These are phyloP conservation scores for Pseudopyrenochaeta lycopersici DNA, from an alignment of 2,329 filamentous ascomycete species.

Conservation along the genomic window DNA sequence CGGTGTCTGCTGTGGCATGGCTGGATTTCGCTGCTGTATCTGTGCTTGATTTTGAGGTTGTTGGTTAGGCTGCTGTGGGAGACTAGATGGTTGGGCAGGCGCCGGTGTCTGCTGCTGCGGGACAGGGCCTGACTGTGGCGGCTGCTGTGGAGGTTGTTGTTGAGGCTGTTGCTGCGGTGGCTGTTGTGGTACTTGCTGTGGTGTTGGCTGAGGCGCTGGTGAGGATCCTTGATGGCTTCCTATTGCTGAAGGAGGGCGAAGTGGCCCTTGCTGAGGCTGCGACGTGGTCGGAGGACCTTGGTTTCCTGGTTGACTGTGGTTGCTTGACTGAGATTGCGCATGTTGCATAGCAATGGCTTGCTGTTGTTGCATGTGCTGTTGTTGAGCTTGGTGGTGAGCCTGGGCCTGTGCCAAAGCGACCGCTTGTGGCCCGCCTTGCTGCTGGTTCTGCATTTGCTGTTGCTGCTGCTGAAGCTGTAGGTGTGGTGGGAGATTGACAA, in stretches of 20 bases:
- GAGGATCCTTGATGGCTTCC: constrained; percentile 50
- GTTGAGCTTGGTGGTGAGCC: constrained; percentile 36
- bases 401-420: constrained; percentile 59
- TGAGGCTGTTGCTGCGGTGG: constrained; percentile 49
- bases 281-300: constrained; percentile 47
- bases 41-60: constrained; percentile 40
- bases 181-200: constrained; percentile 49
- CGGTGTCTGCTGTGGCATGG: constrained; percentile 34
- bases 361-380: constrained; percentile 52
- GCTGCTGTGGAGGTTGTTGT: constrained; percentile 52
- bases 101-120: constrained; percentile 56
- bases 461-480: constrained; percentile 57
- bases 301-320: constrained; percentile 55
- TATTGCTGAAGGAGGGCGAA: constrained; percentile 50
- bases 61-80: constrained; percentile 44
- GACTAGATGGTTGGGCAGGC: constrained; percentile 44
- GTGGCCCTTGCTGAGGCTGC: constrained; percentile 48
- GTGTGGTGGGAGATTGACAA: constrained; percentile 41
- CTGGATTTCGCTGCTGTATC: constrained; percentile 50
- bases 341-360: constrained; percentile 58
- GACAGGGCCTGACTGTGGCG: constrained; percentile 52
- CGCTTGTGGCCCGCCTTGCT: constrained; percentile 47
- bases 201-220: constrained; percentile 47
- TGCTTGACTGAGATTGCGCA: constrained; percentile 58
- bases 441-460: constrained; percentile 56